phyloP scores from a whole-genome alignment of 2,329 filamentous ascomycete genomes.

The Plectosphaerella plurivora region DNA sequence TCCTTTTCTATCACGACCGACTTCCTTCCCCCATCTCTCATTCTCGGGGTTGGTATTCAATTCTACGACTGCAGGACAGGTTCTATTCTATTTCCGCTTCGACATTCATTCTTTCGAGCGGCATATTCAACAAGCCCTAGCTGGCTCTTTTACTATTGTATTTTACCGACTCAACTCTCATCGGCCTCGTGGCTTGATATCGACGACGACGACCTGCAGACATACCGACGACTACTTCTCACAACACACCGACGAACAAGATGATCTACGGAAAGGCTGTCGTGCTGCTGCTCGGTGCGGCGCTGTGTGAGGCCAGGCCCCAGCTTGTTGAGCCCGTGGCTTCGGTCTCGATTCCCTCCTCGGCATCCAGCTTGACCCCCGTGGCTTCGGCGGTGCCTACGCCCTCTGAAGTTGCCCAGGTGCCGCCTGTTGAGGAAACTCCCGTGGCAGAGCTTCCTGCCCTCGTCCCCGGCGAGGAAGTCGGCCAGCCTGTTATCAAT shows the following conservation, averaged over 20 bases:
- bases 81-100: conserved; percentile 5
- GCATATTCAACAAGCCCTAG: conserved; percentile 5
- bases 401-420: background rate
- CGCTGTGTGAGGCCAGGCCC: conserved; percentile 7
- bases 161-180: conserved; percentile 1
- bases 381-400: background rate
- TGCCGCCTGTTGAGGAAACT: background rate
- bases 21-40: too few species aligned
- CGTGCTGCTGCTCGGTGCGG: conserved; percentile 4
- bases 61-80: conserved; percentile 8
- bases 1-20: too few species aligned
- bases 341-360: background rate
- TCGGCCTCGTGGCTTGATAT: too few species aligned
- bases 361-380: background rate
- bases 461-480: background rate
- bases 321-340: background rate
- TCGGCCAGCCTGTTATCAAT: background rate
- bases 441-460: background rate
- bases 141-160: conserved; percentile 4
- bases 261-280: conserved; percentile 9
- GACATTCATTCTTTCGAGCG: conserved; percentile 5
- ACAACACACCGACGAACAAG: background rate
- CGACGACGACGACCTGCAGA: background rate
- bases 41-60: background rate
- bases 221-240: background rate